Evolutionary conservation across 805 yeast species (phyloP), one percentile per base, ranked within the genome.

Genomic region (Saccharomycopsis sp.): DNA sequence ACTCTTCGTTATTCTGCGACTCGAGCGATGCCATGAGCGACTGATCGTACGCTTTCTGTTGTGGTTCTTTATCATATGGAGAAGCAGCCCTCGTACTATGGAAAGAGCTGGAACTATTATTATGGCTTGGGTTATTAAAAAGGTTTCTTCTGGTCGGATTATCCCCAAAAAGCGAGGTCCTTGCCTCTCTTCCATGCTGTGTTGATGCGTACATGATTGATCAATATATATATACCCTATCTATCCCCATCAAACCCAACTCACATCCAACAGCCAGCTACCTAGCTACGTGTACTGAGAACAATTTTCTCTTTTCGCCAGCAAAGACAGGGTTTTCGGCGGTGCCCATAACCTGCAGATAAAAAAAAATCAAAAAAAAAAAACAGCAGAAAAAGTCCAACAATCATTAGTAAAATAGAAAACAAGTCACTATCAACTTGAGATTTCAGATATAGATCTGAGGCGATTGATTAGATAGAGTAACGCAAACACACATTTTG

Each of bases 1-100:
- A 61, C n/a, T 73, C 70, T 52, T 74, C 76, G 24, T 73, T 73
- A 50, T 70, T 69, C 57, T 74, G 78, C 5, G 75, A 67, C 62
- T 74, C 78, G 44, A 74, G 61, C 50, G 70, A 70, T 12, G 76
- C 70, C 65, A 73, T 62, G 54, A 68, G 60, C n/a, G 75, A 65
- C 1, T 74, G 73, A 42, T 69, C 67, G 58, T 63, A 71, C 62
- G 67, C 72, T 19, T 59, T 64, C 3, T 57, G 56, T 9, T 62
- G 44, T 5, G 55, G 24, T 19, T 23, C 42, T 22, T 58, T 58
- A 17, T 67, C 69, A 60, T 72, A 73, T 2, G 76, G 73, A 2
- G 73, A 69, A 1, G 74, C 64, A 2, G 74, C 63, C 38, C 72
- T 29, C 17, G 17, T 24, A n/a, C 23, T 52, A 15, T 15, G 41